These are phyloP conservation scores for Raddia guianensis DNA, from an alignment of 176 grass and related monocot species.

Conservation along the genomic window DNA sequence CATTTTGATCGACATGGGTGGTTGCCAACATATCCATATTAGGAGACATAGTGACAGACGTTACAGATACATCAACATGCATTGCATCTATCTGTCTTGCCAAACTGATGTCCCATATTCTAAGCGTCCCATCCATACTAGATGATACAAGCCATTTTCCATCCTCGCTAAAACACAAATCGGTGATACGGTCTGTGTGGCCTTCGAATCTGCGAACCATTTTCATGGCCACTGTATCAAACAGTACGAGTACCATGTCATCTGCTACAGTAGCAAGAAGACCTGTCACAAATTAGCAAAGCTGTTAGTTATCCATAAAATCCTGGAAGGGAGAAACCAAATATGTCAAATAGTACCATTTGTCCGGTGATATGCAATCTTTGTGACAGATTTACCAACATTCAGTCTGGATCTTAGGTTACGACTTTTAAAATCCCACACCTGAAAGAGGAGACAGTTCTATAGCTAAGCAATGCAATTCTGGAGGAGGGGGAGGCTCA, in stretches of 20 bases:
- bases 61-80: conserved; percentile 77
- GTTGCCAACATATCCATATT: conserved; percentile 95
- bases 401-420: conserved; percentile 72
- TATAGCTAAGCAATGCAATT: conserved; percentile 25
- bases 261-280: conserved; percentile 80
- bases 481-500: background rate
- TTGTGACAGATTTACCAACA: conserved; percentile 71
- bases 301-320: conserved; percentile 31
- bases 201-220: conserved; percentile 93
- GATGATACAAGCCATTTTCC: conserved; percentile 95
- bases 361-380: conserved; percentile 85
- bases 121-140: conserved; percentile 93
- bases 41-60: conserved; percentile 79
- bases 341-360: conserved; percentile 68
- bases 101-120: conserved; percentile 97
- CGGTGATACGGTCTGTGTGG: conserved; percentile 85
- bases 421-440: conserved; percentile 84
- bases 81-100: conserved; percentile 96
- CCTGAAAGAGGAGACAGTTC: conserved; percentile 48
- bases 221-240: conserved; percentile 67
- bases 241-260: conserved; percentile 79
- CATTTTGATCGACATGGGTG: conserved; percentile 97
- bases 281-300: conserved; percentile 59
- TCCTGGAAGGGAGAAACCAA: conserved; percentile 23
- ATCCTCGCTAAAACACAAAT: conserved; percentile 94